Evolutionary conservation across 2,329 filamentous ascomycete genomes (phyloP).

Genomic region (Xylaria sp.): DNA sequence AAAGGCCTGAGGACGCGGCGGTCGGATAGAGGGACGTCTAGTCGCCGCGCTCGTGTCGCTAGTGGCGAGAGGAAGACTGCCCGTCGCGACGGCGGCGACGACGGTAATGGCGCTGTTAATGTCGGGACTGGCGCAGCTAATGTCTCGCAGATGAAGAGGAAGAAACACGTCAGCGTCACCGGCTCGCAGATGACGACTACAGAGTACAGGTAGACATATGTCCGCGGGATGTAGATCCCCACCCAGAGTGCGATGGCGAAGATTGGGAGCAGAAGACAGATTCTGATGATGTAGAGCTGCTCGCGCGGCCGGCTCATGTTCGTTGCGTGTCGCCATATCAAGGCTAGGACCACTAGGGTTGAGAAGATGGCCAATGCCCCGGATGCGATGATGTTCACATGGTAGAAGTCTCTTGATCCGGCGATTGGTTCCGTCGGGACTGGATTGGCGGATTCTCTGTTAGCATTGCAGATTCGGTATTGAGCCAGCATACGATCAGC

Average conservation of each 20-base stretch:
- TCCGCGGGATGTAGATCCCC: slow-evolving; percentile 44
- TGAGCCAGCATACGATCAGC: background rate
- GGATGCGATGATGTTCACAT: slow-evolving; percentile 46
- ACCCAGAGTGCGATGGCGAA: slow-evolving; percentile 49
- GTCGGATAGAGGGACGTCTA: slow-evolving; percentile 1
- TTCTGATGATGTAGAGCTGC: slow-evolving; percentile 51
- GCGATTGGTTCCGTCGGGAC: slow-evolving; percentile 27
- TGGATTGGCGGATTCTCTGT: slow-evolving; percentile 3
- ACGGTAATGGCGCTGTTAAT: background rate
- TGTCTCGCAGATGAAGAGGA: slow-evolving; percentile 51
- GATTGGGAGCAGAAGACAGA: slow-evolving; percentile 48
- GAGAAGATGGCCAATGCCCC: slow-evolving; percentile 43
- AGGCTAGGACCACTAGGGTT: slow-evolving; percentile 37
- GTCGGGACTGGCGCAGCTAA: slow-evolving; percentile 36
- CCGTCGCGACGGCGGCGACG: slow-evolving; percentile 27
- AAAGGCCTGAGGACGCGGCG: slow-evolving; percentile 21
- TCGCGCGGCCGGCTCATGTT: slow-evolving; percentile 49
- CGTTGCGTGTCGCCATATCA: slow-evolving; percentile 46
- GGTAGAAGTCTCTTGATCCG: slow-evolving; percentile 29
- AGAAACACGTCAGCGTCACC: slow-evolving; percentile 50
- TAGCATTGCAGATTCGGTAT: background rate
- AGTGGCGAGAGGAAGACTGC: slow-evolving; percentile 47
- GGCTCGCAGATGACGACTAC: slow-evolving; percentile 48
- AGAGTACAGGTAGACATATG: slow-evolving; percentile 48
- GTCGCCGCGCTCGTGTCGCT: slow-evolving; percentile 31